phyloP scores from a whole-genome alignment of 148 eudicot genomes.

The Simmondsia chinensis region DNA sequence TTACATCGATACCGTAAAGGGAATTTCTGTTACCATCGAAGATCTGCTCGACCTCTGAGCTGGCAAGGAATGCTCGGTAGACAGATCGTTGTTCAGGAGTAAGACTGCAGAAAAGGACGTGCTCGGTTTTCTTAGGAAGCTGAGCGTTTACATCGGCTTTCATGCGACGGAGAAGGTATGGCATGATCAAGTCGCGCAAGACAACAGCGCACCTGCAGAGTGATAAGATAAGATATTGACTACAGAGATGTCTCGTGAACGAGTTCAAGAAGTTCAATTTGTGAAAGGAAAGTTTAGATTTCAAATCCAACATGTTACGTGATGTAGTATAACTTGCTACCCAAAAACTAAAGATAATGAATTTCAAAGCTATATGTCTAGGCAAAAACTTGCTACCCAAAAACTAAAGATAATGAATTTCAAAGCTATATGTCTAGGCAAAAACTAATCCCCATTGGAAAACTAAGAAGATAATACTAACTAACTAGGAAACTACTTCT shows the following conservation, averaged over 20 bases:
- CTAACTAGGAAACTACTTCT: too few relatives aligned
- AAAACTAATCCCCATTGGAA: too few relatives aligned
- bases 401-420: too few relatives aligned
- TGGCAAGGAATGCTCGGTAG: slow-evolving; percentile 93
- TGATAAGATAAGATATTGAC: slow-evolving; percentile 7
- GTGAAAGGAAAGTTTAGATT: too few relatives aligned
- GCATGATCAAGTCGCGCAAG: slow-evolving; percentile 94
- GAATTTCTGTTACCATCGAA: slow-evolving; percentile 88
- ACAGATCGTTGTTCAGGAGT: slow-evolving; percentile 75
- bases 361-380: too few relatives aligned
- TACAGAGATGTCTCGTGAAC: neutral
- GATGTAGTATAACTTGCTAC: too few relatives aligned
- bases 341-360: too few relatives aligned
- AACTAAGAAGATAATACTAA: too few relatives aligned
- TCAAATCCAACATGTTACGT: too few relatives aligned
- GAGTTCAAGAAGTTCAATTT: too few relatives aligned
- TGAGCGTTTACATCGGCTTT: slow-evolving; percentile 93
- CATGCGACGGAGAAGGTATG: slow-evolving; percentile 94
- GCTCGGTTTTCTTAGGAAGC: slow-evolving; percentile 92
- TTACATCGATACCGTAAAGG: slow-evolving; percentile 91
- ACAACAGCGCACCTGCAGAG: slow-evolving; percentile 87
- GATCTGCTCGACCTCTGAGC: slow-evolving; percentile 95
- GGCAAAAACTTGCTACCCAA: too few relatives aligned
- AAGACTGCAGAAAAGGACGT: slow-evolving; percentile 97
- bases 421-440: too few relatives aligned